A percentile compares a stretch with the other conserved stretches of the same genome.
These are phyloP conservation scores for Corymbia calophylla DNA, from an alignment of 441 rosid species.

Conservation along the genomic window DNA sequence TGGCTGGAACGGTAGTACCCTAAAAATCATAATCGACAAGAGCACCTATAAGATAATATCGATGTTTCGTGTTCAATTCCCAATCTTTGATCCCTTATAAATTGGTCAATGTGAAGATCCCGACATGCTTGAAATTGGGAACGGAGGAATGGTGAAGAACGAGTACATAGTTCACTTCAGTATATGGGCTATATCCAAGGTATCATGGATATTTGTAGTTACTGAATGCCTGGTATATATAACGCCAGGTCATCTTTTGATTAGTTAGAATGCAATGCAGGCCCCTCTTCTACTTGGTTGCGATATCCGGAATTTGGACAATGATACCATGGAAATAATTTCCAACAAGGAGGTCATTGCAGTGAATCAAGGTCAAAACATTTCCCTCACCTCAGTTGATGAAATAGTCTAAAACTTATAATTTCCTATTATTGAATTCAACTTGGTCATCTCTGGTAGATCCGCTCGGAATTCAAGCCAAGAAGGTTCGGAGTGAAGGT, in stretches of 20 bases:
- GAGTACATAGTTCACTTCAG: constrained; percentile 70
- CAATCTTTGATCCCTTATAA: background rate
- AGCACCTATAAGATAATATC: background rate
- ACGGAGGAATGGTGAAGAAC: constrained; percentile 61
- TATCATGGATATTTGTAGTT: background rate
- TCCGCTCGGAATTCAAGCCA: constrained; percentile 59
- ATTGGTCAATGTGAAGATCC: constrained; percentile 34
- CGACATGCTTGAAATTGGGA: constrained; percentile 82
- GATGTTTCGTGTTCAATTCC: background rate
- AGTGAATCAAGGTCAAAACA: constrained; percentile 46
- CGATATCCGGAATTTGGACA: constrained; percentile 57
- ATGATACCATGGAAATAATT: constrained; percentile 42
- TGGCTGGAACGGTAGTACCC: constrained; percentile 53
- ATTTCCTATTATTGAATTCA: background rate
- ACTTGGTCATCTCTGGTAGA: constrained; percentile 26
- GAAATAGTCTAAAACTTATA: background rate
- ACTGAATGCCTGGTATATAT: background rate
- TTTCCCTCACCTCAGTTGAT: background rate
- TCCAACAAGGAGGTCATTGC: constrained; percentile 62
- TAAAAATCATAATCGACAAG: background rate
- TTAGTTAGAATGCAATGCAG: constrained; percentile 12
- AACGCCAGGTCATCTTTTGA: background rate
- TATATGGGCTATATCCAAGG: constrained; percentile 79
- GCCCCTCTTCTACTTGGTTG: constrained; percentile 76
- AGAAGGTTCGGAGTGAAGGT: constrained; percentile 59